phyloP scores from a whole-genome alignment of 2,329 filamentous ascomycete genomes.

The Chrysoporthe deuterocubensis region DNA sequence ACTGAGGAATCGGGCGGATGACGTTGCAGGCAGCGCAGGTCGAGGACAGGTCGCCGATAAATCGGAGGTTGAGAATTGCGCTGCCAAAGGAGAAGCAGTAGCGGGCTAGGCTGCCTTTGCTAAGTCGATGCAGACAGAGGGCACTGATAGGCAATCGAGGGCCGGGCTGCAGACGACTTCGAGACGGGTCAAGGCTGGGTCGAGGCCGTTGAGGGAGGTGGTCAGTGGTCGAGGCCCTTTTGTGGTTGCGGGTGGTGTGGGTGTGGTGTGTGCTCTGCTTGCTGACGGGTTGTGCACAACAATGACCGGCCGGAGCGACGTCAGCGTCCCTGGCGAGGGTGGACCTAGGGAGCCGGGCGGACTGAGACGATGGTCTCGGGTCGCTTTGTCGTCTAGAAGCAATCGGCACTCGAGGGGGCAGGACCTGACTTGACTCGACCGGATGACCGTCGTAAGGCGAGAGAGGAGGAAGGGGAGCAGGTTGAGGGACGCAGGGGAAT shows the following conservation, averaged over 20 bases:
- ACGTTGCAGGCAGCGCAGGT: not conserved
- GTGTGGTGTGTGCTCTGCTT: constrained; percentile 2
- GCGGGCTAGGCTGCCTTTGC: not conserved
- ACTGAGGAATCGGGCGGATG: not conserved
- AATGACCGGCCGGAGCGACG: constrained; percentile 20
- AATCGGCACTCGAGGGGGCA: constrained; percentile 21
- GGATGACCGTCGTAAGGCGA: constrained; percentile 20
- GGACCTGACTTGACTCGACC: constrained; percentile 17
- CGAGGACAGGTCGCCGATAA: constrained; percentile 15
- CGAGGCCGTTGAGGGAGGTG: constrained; percentile 21
- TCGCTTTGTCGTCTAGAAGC: constrained; percentile 14
- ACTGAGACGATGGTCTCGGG: constrained; percentile 14
- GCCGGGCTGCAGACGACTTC: constrained; percentile 21
- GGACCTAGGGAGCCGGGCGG: not conserved
- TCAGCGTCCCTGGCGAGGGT: constrained; percentile 22
- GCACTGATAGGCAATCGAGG: constrained; percentile 20
- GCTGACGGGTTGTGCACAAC: constrained; percentile 21
- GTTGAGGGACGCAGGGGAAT: constrained; percentile 9
- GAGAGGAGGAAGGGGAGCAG: constrained; percentile 9
- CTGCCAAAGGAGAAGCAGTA: not conserved
- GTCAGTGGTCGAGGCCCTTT: constrained; percentile 17
- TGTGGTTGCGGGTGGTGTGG: constrained; percentile 9
- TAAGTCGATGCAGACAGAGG: constrained; percentile 11
- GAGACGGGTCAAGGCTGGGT: constrained; percentile 24
- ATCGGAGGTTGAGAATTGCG: constrained; percentile 11